These are phyloP conservation scores for Fallopia convolvulus DNA, from an alignment of 148 eudicot species.

Conservation along the genomic window DNA sequence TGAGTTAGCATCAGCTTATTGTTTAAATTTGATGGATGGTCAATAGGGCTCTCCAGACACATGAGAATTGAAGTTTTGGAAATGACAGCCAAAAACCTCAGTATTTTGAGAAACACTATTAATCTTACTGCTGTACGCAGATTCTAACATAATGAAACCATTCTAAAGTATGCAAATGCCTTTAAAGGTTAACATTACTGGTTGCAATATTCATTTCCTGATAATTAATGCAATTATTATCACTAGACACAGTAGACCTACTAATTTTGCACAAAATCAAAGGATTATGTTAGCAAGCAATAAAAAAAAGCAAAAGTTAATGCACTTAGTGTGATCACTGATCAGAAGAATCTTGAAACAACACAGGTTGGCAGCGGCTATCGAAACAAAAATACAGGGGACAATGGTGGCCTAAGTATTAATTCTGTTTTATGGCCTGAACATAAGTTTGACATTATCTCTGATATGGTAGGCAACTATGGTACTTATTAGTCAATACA, in stretches of 20 bases:
- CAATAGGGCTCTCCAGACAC: neutral
- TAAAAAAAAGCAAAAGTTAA: no score
- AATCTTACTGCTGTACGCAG: neutral
- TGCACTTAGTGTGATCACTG: no score
- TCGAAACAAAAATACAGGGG: neutral
- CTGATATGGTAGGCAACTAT: neutral
- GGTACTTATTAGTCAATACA: neutral
- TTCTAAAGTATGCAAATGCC: neutral
- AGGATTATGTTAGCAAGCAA: no score
- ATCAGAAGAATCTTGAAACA: neutral
- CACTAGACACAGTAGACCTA: neutral
- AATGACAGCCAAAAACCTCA: neutral
- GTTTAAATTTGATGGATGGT: neutral
- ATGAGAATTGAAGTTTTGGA: neutral
- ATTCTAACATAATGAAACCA: neutral
- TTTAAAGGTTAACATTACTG: neutral
- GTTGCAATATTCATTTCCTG: neutral
- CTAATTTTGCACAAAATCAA: neutral
- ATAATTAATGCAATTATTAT: neutral
- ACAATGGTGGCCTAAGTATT: neutral
- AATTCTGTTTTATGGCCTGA: neutral
- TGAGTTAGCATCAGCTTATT: neutral
- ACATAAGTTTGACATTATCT: neutral
- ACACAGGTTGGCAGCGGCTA: neutral
- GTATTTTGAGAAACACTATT: neutral